These are phyloP conservation scores for Cyberlindnera japonica DNA, from an alignment of 805 yeast genomes.

Conservation along the genomic window DNA sequence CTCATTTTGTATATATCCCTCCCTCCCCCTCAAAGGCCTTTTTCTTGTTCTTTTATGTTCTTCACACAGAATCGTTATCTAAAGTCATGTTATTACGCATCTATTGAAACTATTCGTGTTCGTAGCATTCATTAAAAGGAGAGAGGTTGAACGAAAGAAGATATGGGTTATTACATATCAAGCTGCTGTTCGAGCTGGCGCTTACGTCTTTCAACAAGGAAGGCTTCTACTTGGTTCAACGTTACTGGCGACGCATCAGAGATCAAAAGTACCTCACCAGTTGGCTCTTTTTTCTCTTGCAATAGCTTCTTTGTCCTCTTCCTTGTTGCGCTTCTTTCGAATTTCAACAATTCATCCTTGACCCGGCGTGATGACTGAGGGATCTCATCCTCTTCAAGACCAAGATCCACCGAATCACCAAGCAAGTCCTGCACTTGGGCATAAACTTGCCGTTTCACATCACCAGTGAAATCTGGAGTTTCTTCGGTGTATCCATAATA, in stretches of 20 bases:
- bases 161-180: conserved; percentile 3
- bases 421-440: not conserved
- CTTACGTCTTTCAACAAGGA: conserved; percentile 19
- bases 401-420: conserved; percentile 2
- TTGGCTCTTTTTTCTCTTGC: conserved; percentile 1
- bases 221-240: conserved; percentile 12
- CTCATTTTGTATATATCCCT: conserved; percentile 4
- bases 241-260: conserved; percentile 11
- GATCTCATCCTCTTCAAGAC: conserved; percentile 1
- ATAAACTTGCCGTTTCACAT: not conserved
- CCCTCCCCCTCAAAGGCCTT: no score
- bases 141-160: no score
- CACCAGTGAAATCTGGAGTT: not conserved
- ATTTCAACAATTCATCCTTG: conserved; percentile 27
- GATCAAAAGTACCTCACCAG: not conserved
- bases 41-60: not conserved
- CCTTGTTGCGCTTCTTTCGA: conserved; percentile 29
- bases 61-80: conserved; percentile 2
- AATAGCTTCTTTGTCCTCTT: conserved; percentile 16
- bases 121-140: no score
- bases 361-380: not conserved
- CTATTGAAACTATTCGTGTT: no score
- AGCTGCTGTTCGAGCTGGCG: conserved; percentile 14
- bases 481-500: conserved; percentile 44
- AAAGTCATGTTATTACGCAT: conserved; percentile 3